These are phyloP conservation scores for Phytopythium helicoides DNA, from an alignment of 352 stramenopile species.

Conservation along the genomic window DNA sequence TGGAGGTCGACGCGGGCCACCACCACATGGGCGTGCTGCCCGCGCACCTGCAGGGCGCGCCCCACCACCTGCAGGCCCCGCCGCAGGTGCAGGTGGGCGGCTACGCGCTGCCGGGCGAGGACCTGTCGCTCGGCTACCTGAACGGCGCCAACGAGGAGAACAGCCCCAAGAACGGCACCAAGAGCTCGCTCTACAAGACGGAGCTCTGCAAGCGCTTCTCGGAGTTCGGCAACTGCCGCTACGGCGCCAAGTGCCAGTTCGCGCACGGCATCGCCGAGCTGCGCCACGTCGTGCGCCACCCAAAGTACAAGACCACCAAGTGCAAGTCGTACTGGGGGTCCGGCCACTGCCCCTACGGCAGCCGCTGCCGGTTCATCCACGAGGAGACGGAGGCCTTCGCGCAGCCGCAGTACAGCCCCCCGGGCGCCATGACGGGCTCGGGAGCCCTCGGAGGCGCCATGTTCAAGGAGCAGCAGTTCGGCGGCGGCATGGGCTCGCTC, in stretches of 20 bases:
- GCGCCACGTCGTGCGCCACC: slow-evolving; percentile 81
- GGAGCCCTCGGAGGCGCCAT: slow-evolving; percentile 27
- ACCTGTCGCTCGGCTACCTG: slow-evolving; percentile 44
- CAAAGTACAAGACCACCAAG: slow-evolving; percentile 92
- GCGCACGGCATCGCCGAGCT: slow-evolving; percentile 78
- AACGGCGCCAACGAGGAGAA: slow-evolving; percentile 58
- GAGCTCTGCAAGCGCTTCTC: slow-evolving; percentile 87
- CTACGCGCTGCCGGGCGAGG: slow-evolving; percentile 47
- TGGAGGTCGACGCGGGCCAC: slow-evolving; percentile 60
- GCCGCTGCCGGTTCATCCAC: slow-evolving; percentile 87
- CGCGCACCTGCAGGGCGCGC: too few relatives aligned
- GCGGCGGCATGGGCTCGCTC: slow-evolving; percentile 16
- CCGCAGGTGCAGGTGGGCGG: slow-evolving; percentile 11
- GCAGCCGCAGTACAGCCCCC: slow-evolving; percentile 52
- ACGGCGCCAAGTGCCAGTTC: slow-evolving; percentile 89
- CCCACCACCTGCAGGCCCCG: slow-evolving; percentile 6
- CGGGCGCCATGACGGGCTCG: slow-evolving; percentile 11
- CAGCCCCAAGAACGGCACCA: slow-evolving; percentile 81
- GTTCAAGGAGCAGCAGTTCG: slow-evolving; percentile 49
- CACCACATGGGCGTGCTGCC: not conserved
- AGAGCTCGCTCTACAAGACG: slow-evolving; percentile 87
- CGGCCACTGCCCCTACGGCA: slow-evolving; percentile 84
- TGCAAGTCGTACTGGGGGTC: slow-evolving; percentile 91
- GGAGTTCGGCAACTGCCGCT: slow-evolving; percentile 85
- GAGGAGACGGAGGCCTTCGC: slow-evolving; percentile 68